Conservation (phyloP, 495 filamentous ascomycete genomes). For the Antarctomyces pellizariae region DNA sequence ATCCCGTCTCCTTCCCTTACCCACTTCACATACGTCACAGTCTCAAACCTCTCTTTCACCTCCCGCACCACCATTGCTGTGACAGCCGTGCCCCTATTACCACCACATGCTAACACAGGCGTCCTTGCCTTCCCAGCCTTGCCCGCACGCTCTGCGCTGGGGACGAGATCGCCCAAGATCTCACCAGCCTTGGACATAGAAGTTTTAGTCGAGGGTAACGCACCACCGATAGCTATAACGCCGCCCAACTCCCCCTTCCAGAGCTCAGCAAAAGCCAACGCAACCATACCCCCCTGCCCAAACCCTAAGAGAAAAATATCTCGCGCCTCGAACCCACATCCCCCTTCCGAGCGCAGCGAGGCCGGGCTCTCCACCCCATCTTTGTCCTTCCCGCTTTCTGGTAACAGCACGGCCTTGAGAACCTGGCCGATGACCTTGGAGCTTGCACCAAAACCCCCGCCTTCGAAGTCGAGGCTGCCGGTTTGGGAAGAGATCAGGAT, state of each 20-base stretch:
- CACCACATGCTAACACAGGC: slow-evolving; percentile 51
- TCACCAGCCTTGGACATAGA: too few species aligned
- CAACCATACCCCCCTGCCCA: slow-evolving; percentile 71
- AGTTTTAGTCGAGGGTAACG: slow-evolving; percentile 35
- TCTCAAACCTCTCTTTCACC: slow-evolving; percentile 42
- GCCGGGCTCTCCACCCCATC: slow-evolving; percentile 50
- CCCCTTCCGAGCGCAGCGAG: slow-evolving; percentile 42
- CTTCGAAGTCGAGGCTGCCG: too few species aligned
- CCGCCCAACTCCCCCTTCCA: slow-evolving; percentile 25
- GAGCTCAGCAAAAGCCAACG: slow-evolving; percentile 28
- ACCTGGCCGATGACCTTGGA: too few species aligned
- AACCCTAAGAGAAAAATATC: slow-evolving; percentile 67
- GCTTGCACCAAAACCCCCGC: too few species aligned
- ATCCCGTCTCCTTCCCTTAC: slow-evolving; percentile 51
- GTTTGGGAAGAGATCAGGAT: slow-evolving; percentile 36
- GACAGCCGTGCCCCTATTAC: slow-evolving; percentile 34
- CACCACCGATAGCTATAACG: slow-evolving; percentile 55
- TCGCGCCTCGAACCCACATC: slow-evolving; percentile 46
- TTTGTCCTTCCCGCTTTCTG: too few species aligned
- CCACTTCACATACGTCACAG: slow-evolving; percentile 58
- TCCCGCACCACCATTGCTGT: slow-evolving; percentile 35
- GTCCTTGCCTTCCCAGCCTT: slow-evolving; percentile 35
- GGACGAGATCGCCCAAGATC: slow-evolving; percentile 9
- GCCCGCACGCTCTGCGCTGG: slow-evolving; percentile 15
- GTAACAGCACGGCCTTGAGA: too few species aligned